Evolutionary conservation across 1,139 yeast species (phyloP).

Genomic region (Schwanniomyces etchellsii): DNA sequence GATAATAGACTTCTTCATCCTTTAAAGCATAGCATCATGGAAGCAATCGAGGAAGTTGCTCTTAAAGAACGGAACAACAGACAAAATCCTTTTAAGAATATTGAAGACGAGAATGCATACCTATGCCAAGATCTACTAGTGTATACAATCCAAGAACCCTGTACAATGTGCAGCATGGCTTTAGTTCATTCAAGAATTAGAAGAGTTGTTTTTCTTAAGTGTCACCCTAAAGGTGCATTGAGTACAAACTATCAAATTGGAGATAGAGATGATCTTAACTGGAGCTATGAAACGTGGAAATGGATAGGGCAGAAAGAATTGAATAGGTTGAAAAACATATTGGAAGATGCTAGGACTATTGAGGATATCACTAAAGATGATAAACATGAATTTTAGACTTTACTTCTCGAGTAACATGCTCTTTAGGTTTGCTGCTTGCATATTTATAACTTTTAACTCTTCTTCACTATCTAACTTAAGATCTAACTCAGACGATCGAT

Average conservation of each 20-base stretch:
- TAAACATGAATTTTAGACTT: too few species aligned
- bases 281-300: constrained; percentile 75
- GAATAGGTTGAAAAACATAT: constrained; percentile 7
- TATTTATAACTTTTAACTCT: too few species aligned
- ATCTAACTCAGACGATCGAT: constrained; percentile 12
- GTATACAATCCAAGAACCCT: constrained; percentile 92
- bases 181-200: constrained; percentile 82
- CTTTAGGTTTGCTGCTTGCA: too few species aligned
- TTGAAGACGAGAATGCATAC: constrained; percentile 31
- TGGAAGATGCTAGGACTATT: not conserved
- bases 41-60: constrained; percentile 60
- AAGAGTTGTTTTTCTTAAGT: constrained; percentile 55
- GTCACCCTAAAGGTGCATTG: constrained; percentile 40
- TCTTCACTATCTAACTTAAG: not conserved
- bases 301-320: constrained; percentile 39
- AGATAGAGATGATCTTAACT: constrained; percentile 63
- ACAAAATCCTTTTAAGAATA: constrained; percentile 8
- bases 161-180: constrained; percentile 97
- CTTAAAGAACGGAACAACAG: constrained; percentile 36
- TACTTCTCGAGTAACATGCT: too few species aligned
- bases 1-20: constrained; percentile 34
- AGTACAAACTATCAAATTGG: constrained; percentile 74
- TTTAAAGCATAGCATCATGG: constrained; percentile 69
- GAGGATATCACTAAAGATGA: too few species aligned
- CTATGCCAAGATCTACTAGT: constrained; percentile 74